Evolutionary conservation across 2,329 filamentous ascomycete genomes (phyloP), one percentile per base, ranked within the genome.

Genomic region (Cladophialophora carrionii): DNA sequence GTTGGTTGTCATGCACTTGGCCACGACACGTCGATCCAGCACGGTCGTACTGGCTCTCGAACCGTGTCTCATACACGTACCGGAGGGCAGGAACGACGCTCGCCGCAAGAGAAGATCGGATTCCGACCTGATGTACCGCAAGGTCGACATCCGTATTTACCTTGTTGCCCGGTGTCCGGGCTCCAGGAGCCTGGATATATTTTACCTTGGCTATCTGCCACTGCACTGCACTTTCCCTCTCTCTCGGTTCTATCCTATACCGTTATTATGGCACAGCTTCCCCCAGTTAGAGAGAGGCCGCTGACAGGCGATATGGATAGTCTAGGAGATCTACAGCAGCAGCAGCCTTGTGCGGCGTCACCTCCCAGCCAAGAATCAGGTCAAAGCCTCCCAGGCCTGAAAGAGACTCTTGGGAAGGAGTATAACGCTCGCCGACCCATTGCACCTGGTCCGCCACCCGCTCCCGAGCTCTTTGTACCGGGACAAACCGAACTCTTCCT

Each of bases 401-500:
- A 57, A 31, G 65, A 67, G 12, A 54, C 46, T 7, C 55, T 67
- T 4, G 65, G 65, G 17, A 14, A 46, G 2, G 65, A 64, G 24
- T 55, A 54, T 53, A 49, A 51, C 34, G 32, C 59, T 51, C 34
- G 41, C 53, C 66, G 66, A 24, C 53, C 57, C 5, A 20, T 68
- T 20, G 55, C 31, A n/a, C 66, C 66, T 24, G 57, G 58, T 43
- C 61, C 63, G n/a, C 57, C 57, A 22, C 22, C 46, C 14, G 24
- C 66, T 9, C 63, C 65, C 20, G 61, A 59, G 22, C 53, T 68
- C 41, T 68, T 62, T 32, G 29, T 68, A 5, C 68, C 68, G 1
- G 68, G 68, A n/a, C n/a, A 61, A 17, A 64, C 65, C 10, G 53
- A 41, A 5, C 22, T 66, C 41, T 70, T 62, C 31, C 31, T 70